phyloP scores from a whole-genome alignment of 345 rosid genomes.

The Erucastrum elatum region DNA sequence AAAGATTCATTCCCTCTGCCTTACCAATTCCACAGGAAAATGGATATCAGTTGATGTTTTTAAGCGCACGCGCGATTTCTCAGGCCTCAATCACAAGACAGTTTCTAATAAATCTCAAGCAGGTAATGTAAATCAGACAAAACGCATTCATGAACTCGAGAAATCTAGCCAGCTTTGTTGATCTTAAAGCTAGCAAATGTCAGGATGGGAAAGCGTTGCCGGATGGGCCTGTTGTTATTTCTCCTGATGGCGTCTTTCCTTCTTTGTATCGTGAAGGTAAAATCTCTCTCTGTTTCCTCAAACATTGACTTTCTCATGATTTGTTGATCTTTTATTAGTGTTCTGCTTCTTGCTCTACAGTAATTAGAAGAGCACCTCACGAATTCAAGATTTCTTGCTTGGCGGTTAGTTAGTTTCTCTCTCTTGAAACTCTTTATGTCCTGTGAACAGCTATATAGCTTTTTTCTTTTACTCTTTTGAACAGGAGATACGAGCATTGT shows the following conservation, averaged over 20 bases:
- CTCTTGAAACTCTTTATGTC: not conserved
- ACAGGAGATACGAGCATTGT: slow-evolving; percentile 85
- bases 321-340: not conserved
- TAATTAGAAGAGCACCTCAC: slow-evolving; percentile 96
- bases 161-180: not conserved
- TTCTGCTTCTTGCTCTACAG: slow-evolving; percentile 44
- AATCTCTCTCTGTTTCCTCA: slow-evolving; percentile 10
- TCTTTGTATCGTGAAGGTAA: slow-evolving; percentile 92
- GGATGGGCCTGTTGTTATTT: slow-evolving; percentile 95
- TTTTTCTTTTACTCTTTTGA: not conserved
- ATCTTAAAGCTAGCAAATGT: slow-evolving; percentile 8
- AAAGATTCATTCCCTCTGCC: slow-evolving; percentile 3
- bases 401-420: slow-evolving; percentile 61
- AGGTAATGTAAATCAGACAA: slow-evolving; percentile 46
- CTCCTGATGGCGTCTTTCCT: slow-evolving; percentile 97
- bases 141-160: not conserved
- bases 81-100: slow-evolving; percentile 89
- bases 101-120: slow-evolving; percentile 83
- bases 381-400: slow-evolving; percentile 99
- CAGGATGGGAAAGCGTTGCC: slow-evolving; percentile 96
- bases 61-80: slow-evolving; percentile 95
- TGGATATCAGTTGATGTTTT: slow-evolving; percentile 89
- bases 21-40: slow-evolving; percentile 63
- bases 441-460: not conserved
- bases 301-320: not conserved